Percentiles rank a stretch among this genome's conserved stretches.
These are phyloP conservation scores for Ophioceras dolichostomum DNA, from an alignment of 2,329 filamentous ascomycete genomes.

Conservation along the genomic window DNA sequence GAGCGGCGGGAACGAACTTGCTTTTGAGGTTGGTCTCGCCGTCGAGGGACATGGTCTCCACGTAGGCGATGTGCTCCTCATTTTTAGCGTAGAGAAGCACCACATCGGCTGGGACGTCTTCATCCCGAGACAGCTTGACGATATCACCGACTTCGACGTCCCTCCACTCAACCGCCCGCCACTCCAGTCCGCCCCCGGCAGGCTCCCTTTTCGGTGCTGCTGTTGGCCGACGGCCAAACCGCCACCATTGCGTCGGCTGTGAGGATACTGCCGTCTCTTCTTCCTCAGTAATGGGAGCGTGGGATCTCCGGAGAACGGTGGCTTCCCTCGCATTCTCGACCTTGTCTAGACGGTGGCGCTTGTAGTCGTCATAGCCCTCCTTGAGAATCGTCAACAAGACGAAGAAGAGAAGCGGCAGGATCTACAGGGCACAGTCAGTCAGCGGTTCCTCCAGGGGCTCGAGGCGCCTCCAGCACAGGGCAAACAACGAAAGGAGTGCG, in stretches of 20 bases:
- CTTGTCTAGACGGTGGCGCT: slow-evolving; percentile 68
- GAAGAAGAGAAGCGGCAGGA: slow-evolving; percentile 62
- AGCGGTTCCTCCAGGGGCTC: too few relatives aligned
- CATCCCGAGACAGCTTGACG: slow-evolving; percentile 48
- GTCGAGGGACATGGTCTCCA: slow-evolving; percentile 76
- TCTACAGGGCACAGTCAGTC: too few relatives aligned
- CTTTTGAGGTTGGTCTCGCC: slow-evolving; percentile 75
- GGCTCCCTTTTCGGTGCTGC: slow-evolving; percentile 41
- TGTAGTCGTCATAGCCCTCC: slow-evolving; percentile 78
- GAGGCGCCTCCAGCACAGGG: too few relatives aligned
- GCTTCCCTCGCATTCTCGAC: slow-evolving; percentile 56
- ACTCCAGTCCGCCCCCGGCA: slow-evolving; percentile 20
- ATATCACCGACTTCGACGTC: slow-evolving; percentile 37
- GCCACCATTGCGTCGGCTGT: neutral
- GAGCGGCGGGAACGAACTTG: slow-evolving; percentile 49
- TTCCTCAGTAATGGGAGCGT: neutral
- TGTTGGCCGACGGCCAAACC: slow-evolving; percentile 32
- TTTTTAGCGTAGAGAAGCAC: slow-evolving; percentile 66
- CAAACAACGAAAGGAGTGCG: too few relatives aligned
- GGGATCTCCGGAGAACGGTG: slow-evolving; percentile 25
- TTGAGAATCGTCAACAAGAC: slow-evolving; percentile 72
- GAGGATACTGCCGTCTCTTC: neutral
- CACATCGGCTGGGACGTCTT: slow-evolving; percentile 73
- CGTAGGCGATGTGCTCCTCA: slow-evolving; percentile 67
- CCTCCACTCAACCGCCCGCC: slow-evolving; percentile 37